Percentiles rank a stretch among this genome's conserved stretches.
Evolutionary conservation across 1,139 yeast genomes (phyloP).

Genomic region (Taiozyma sp.): DNA sequence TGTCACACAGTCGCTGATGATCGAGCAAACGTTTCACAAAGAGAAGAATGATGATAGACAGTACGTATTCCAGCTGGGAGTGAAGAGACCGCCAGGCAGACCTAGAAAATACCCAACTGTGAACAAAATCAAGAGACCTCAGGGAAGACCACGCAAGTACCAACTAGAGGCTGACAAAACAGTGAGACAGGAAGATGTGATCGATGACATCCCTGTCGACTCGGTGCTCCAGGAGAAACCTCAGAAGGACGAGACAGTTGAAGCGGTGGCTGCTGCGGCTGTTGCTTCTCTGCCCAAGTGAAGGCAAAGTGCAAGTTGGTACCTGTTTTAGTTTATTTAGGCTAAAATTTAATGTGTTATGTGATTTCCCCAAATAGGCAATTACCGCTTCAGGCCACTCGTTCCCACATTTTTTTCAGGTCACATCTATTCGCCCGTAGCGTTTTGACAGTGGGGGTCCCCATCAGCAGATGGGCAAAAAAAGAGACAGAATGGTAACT

Average conservation of each 20-base stretch:
- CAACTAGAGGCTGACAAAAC: conserved; percentile 9
- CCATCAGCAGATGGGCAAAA: conserved; percentile 1
- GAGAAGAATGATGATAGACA: conserved; percentile 8
- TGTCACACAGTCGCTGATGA: conserved; percentile 12
- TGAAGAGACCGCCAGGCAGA: conserved; percentile 34
- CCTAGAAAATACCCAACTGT: conserved; percentile 45
- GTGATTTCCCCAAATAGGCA: background rate
- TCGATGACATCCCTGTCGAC: background rate
- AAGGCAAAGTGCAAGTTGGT: background rate
- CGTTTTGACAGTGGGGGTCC: conserved; percentile 1
- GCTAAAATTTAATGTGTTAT: background rate
- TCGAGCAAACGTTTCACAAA: conserved; percentile 18
- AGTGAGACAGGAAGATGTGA: background rate
- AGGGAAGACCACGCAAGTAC: conserved; percentile 23
- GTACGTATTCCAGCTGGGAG: conserved; percentile 16
- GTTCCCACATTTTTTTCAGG: background rate
- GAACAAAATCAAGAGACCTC: conserved; percentile 30
- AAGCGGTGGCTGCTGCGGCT: conserved; percentile 8
- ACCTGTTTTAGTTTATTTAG: background rate
- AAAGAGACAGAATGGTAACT: background rate
- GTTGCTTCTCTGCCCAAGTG: conserved; percentile 4
- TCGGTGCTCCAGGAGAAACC: background rate
- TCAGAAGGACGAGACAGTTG: conserved; percentile 1
- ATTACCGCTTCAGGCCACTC: background rate
- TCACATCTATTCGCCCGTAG: background rate